Conservation (phyloP, 2,329 filamentous ascomycete genomes). For the Colletotrichum sansevieriae region DNA sequence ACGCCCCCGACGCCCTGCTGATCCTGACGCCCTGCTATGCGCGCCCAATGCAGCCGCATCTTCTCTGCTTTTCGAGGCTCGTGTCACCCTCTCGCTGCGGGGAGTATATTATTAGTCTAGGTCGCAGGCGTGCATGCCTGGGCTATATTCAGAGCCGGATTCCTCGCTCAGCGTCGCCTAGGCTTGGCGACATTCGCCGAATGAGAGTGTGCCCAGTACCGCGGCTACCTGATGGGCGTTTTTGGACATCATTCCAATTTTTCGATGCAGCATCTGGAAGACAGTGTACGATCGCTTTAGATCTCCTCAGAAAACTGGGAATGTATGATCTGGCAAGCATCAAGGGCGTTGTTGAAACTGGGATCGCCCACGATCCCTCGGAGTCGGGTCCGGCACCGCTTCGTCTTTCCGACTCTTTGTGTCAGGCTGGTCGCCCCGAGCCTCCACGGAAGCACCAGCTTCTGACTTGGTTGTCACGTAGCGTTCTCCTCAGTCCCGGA, state of each 20-base stretch:
- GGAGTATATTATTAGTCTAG: neutral
- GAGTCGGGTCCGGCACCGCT: neutral
- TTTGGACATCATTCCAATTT: conserved; percentile 3
- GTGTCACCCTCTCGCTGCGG: neutral
- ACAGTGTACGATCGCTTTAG: neutral
- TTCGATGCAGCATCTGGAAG: neutral
- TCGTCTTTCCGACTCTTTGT: neutral
- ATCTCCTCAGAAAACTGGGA: too few relatives aligned
- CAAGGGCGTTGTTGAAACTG: neutral
- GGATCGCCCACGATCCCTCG: neutral
- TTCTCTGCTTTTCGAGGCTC: neutral
- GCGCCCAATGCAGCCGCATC: conserved; percentile 4
- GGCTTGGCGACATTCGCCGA: conserved; percentile 22
- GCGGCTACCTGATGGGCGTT: neutral
- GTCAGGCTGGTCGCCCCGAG: conserved; percentile 8
- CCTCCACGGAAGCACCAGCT: neutral
- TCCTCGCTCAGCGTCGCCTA: conserved; percentile 11
- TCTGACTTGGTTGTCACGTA: conserved; percentile 18
- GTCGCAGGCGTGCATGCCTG: conserved; percentile 11
- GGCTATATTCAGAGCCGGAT: conserved; percentile 17
- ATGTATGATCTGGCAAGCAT: neutral
- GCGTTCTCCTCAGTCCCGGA: neutral
- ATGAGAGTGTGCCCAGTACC: neutral
- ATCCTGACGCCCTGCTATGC: conserved; percentile 15
- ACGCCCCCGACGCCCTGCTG: conserved; percentile 22